Percentiles rank a stretch among this genome's conserved stretches.
Conservation (phyloP, 345 rosid species). For the Linum trigynum region DNA sequence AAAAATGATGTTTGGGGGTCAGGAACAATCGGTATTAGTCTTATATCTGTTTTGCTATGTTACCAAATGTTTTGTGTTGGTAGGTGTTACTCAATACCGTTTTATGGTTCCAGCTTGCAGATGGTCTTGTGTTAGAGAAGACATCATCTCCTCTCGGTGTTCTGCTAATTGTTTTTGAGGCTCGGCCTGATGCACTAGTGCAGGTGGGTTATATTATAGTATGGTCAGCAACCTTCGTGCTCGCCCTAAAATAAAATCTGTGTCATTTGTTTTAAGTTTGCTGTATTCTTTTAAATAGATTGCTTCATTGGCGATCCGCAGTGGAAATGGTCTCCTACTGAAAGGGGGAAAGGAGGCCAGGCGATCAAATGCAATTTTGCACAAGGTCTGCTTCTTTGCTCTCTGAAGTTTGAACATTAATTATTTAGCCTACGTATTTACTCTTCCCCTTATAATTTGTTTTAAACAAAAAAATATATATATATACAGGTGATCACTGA, state of each 20-base stretch:
- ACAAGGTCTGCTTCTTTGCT: slow-evolving; percentile 47
- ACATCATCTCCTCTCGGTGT: slow-evolving; percentile 95
- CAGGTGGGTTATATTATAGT: slow-evolving; percentile 42
- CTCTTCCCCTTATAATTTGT: slow-evolving; percentile 11
- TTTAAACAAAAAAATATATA: no score
- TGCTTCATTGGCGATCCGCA: slow-evolving; percentile 87
- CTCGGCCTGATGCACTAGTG: slow-evolving; percentile 94
- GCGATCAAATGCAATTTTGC: slow-evolving; percentile 85
- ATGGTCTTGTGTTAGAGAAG: slow-evolving; percentile 89
- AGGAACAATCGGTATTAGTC: no score
- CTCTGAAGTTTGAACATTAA: neutral
- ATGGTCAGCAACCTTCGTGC: neutral
- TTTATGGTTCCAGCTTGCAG: slow-evolving; percentile 57
- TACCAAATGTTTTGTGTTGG: no score
- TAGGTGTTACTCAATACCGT: neutral
- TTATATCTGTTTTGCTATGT: no score
- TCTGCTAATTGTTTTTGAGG: slow-evolving; percentile 89
- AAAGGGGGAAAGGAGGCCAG: slow-evolving; percentile 98
- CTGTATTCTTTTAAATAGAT: slow-evolving; percentile 44
- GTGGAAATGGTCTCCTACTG: slow-evolving; percentile 88
- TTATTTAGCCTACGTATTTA: slow-evolving; percentile 10
- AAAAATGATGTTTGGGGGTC: no score
- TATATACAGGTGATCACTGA: slow-evolving; percentile 61
- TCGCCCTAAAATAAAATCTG: neutral
- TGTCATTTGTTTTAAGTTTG: slow-evolving; percentile 5